Evolutionary conservation across 2,329 filamentous ascomycete genomes (phyloP).

Genomic region (Orbilia oligospora): DNA sequence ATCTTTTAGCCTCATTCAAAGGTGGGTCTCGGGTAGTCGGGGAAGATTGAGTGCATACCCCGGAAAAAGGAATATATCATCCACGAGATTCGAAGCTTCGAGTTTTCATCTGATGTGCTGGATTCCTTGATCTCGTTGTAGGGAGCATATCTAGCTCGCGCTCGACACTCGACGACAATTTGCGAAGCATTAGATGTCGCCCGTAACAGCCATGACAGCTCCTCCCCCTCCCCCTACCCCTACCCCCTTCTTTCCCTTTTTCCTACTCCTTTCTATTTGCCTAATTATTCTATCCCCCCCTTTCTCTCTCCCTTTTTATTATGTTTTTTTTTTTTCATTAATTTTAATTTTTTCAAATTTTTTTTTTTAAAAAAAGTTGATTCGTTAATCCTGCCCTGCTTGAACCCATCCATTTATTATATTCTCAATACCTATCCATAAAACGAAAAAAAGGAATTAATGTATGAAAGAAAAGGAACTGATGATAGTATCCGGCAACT

Average conservation of each 20-base stretch:
- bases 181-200: not conserved
- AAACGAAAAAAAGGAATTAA: not conserved
- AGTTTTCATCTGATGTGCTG: conserved; percentile 8
- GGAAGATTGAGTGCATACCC: not conserved
- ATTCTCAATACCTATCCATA: too few relatives aligned
- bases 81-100: conserved; percentile 19
- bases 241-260: too few relatives aligned
- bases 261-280: too few relatives aligned
- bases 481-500: not conserved
- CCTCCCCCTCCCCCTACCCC: not conserved
- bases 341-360: too few relatives aligned
- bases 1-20: not conserved
- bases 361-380: too few relatives aligned
- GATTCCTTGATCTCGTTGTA: not conserved
- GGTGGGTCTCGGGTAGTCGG: conserved; percentile 21
- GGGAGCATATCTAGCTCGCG: not conserved
- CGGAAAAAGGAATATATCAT: conserved; percentile 19
- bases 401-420: too few relatives aligned
- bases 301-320: too few relatives aligned
- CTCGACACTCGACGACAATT: not conserved
- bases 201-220: not conserved
- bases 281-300: too few relatives aligned
- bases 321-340: too few relatives aligned
- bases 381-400: too few relatives aligned
- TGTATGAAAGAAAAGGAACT: not conserved